Evolutionary conservation across 129 eudicot genomes (phyloP).

Genomic region (Saussurea involucrata): DNA sequence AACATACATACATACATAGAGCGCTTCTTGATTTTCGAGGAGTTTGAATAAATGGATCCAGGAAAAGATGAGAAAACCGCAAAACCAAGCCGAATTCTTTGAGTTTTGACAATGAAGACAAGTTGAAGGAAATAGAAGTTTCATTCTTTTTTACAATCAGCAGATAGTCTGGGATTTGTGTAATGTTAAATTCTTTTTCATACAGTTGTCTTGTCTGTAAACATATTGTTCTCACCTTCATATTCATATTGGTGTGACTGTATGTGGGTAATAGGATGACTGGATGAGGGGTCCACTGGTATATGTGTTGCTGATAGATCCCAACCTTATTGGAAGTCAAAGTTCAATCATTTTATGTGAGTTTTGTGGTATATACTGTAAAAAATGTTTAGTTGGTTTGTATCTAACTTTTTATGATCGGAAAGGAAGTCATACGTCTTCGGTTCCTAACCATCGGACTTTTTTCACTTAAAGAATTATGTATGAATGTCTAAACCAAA

Average conservation of each 20-base stretch:
- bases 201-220: neutral
- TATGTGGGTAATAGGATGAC: neutral
- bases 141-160: slow-evolving; percentile 16
- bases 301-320: neutral
- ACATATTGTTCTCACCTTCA: neutral
- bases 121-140: neutral
- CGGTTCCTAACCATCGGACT: neutral
- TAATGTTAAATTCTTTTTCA: neutral
- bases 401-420: neutral
- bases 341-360: neutral
- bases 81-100: neutral
- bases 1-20: neutral
- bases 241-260: neutral
- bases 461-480: neutral
- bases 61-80: neutral
- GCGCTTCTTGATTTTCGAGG: slow-evolving; percentile 6
- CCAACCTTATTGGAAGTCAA: neutral
- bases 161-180: slow-evolving; percentile 19
- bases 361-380: neutral
- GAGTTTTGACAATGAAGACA: slow-evolving; percentile 9
- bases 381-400: too few relatives aligned
- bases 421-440: neutral
- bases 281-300: neutral
- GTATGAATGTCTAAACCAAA: neutral
- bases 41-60: slow-evolving; percentile 1